Conservation (phyloP, 768 basidiomycete genomes). For the Hemileccinum impolitum region DNA sequence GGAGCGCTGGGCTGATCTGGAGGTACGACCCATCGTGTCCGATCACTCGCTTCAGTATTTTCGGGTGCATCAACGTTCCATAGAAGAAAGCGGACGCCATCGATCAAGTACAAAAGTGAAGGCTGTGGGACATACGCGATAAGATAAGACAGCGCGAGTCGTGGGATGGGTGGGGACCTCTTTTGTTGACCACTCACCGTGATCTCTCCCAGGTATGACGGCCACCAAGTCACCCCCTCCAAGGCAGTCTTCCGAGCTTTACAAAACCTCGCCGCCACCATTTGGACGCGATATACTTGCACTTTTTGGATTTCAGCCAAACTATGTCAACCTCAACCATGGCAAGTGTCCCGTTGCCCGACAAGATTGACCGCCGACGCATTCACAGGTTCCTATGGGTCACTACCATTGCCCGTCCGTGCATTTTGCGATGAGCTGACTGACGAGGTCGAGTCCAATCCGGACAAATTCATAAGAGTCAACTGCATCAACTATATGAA, state of each 20-base stretch:
- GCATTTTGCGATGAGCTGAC: constrained; percentile 41
- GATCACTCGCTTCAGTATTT: constrained; percentile 75
- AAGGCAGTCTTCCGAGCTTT: constrained; percentile 10
- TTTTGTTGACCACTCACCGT: too few species aligned
- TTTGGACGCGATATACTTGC: constrained; percentile 58
- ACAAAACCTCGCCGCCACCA: constrained; percentile 32
- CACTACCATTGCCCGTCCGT: constrained; percentile 50
- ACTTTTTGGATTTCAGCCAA: constrained; percentile 54
- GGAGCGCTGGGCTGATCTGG: constrained; percentile 66
- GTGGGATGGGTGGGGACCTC: too few species aligned
- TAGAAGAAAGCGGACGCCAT: constrained; percentile 73
- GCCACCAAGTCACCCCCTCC: background rate
- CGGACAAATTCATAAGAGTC: constrained; percentile 52
- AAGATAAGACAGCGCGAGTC: constrained; percentile 6
- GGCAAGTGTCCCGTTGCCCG: constrained; percentile 36
- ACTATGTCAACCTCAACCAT: constrained; percentile 63
- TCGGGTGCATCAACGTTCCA: constrained; percentile 88
- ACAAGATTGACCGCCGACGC: background rate
- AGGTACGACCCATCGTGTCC: constrained; percentile 62
- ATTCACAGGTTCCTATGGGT: constrained; percentile 56
- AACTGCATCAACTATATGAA: constrained; percentile 33
- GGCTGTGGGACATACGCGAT: background rate
- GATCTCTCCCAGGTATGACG: constrained; percentile 2
- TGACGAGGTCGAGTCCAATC: constrained; percentile 46
- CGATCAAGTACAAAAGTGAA: background rate